These are phyloP conservation scores for Kluyveromyces lactis DNA, from an alignment of 805 yeast species.

Conservation along the genomic window DNA sequence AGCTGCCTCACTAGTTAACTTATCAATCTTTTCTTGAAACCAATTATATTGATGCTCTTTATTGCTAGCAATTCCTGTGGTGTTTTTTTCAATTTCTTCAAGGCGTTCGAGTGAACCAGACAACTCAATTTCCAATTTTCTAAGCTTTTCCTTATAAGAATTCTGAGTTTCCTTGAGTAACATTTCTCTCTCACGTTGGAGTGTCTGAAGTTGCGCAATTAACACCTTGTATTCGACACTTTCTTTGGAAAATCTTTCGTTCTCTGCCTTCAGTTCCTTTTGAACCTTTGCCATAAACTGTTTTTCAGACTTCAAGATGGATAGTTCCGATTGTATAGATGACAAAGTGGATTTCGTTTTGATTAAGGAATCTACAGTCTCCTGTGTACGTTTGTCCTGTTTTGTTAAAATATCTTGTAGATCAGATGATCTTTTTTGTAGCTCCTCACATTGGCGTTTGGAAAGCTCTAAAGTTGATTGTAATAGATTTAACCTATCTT, in stretches of 20 bases:
- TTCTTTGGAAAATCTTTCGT: slow-evolving; percentile 47
- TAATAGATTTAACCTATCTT: slow-evolving; percentile 40
- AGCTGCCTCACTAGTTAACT: slow-evolving; percentile 37
- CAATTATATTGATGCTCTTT: slow-evolving; percentile 36
- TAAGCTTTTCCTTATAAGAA: slow-evolving; percentile 42
- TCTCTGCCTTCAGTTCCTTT: slow-evolving; percentile 43
- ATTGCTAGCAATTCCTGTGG: slow-evolving; percentile 30
- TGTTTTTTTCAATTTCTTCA: slow-evolving; percentile 41
- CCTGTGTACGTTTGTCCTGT: slow-evolving; percentile 43
- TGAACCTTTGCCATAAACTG: slow-evolving; percentile 42
- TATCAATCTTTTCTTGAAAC: slow-evolving; percentile 53
- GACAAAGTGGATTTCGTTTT: slow-evolving; percentile 41
- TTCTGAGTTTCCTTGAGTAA: slow-evolving; percentile 41
- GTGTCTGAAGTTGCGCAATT: slow-evolving; percentile 50
- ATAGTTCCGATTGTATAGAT: slow-evolving; percentile 36
- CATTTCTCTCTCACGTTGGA: slow-evolving; percentile 53
- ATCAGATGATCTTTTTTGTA: slow-evolving; percentile 32
- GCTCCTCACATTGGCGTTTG: slow-evolving; percentile 38
- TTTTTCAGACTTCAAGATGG: slow-evolving; percentile 47
- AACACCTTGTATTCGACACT: slow-evolving; percentile 48
- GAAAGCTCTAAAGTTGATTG: slow-evolving; percentile 34
- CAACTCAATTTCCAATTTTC: slow-evolving; percentile 40
- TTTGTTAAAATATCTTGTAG: slow-evolving; percentile 36
- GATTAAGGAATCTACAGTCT: slow-evolving; percentile 45
- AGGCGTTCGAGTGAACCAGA: slow-evolving; percentile 31